These are phyloP conservation scores for Bjerkandera adusta DNA, from an alignment of 1,284 basidiomycete species.

Conservation along the genomic window DNA sequence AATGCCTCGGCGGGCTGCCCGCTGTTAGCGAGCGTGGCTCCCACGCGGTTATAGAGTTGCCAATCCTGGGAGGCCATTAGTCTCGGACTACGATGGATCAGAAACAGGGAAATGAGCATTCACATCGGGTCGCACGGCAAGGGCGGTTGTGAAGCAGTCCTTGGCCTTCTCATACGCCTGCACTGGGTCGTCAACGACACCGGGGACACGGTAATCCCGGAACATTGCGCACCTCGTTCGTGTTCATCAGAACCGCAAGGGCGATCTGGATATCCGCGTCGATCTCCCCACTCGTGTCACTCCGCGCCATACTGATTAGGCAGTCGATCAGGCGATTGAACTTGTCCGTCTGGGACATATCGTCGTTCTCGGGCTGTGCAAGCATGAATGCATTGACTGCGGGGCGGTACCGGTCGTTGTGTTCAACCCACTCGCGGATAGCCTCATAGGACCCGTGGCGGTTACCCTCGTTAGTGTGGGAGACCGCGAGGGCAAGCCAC, in stretches of 20 bases:
- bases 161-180: slow-evolving; percentile 90
- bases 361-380: slow-evolving; percentile 30
- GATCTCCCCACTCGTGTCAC: slow-evolving; percentile 52
- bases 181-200: not conserved
- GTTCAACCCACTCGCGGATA: slow-evolving; percentile 80
- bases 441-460: slow-evolving; percentile 72
- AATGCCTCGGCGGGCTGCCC: slow-evolving; percentile 84
- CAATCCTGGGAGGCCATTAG: slow-evolving; percentile 65
- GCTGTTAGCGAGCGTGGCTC: slow-evolving; percentile 94
- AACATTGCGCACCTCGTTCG: slow-evolving; percentile 65
- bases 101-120: slow-evolving; percentile 20
- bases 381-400: slow-evolving; percentile 44
- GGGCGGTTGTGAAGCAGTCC: slow-evolving; percentile 92
- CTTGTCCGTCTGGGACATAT: slow-evolving; percentile 37
- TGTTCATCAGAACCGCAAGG: slow-evolving; percentile 90
- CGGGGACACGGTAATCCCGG: not conserved
- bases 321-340: slow-evolving; percentile 55
- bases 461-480: slow-evolving; percentile 90
- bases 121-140: slow-evolving; percentile 86
- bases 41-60: slow-evolving; percentile 94
- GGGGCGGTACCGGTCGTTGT: slow-evolving; percentile 52
- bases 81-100: not conserved
- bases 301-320: slow-evolving; percentile 68
- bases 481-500: slow-evolving; percentile 91
- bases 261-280: slow-evolving; percentile 97